Evolutionary conservation across 768 basidiomycete species (phyloP).

Genomic region (Boletus pseudo-olivaceus): DNA sequence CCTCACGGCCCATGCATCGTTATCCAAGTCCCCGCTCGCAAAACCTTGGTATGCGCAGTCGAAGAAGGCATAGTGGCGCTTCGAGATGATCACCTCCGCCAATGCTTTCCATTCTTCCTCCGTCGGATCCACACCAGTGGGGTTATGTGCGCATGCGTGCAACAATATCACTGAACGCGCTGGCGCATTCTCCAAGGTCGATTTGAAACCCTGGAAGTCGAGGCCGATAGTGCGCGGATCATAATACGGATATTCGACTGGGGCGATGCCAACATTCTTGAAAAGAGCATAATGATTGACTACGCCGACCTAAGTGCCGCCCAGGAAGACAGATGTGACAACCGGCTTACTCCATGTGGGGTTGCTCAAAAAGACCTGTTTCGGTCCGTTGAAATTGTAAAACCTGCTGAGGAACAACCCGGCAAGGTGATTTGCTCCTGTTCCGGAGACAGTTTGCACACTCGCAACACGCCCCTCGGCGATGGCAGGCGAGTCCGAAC

Average conservation of each 20-base stretch:
- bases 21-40: constrained; percentile 87
- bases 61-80: constrained; percentile 86
- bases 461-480: constrained; percentile 68
- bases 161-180: constrained; percentile 81
- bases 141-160: constrained; percentile 96
- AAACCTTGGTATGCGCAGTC: constrained; percentile 98
- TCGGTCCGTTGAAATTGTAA: constrained; percentile 65
- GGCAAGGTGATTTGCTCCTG: constrained; percentile 92
- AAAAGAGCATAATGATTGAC: constrained; percentile 91
- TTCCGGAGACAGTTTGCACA: constrained; percentile 94
- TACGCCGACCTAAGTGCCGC: constrained; percentile 25
- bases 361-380: constrained; percentile 79
- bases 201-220: constrained; percentile 69
- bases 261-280: constrained; percentile 84
- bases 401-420: constrained; percentile 81
- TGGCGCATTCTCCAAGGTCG: constrained; percentile 59
- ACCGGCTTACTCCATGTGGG: constrained; percentile 85
- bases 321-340: background rate
- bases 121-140: constrained; percentile 94
- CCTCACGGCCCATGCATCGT: constrained; percentile 89
- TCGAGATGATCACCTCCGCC: constrained; percentile 65
- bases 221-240: constrained; percentile 86
- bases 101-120: constrained; percentile 80
- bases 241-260: constrained; percentile 90
- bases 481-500: constrained; percentile 66